Percentiles rank a stretch among this genome's conserved stretches.
Conservation (phyloP, 2,329 filamentous ascomycete genomes). For the Cladosporium sp. region DNA sequence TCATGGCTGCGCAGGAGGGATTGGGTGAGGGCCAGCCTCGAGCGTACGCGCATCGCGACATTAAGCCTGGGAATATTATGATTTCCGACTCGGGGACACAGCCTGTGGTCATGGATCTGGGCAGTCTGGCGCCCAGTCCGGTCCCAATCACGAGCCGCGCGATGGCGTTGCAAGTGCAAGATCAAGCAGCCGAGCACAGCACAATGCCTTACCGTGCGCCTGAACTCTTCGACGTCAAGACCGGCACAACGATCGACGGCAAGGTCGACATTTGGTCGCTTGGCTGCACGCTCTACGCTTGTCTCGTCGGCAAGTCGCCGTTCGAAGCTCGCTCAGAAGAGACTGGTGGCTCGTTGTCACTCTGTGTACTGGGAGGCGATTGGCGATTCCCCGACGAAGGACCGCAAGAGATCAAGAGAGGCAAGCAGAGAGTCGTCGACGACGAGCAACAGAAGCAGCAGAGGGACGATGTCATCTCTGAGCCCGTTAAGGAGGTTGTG, state of each 20-base stretch:
- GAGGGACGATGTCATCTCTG: conserved; percentile 62
- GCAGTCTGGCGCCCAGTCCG: conserved; percentile 81
- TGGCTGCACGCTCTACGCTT: conserved; percentile 96
- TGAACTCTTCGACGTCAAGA: conserved; percentile 97
- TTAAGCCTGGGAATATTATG: conserved; percentile 99
- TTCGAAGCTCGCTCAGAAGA: conserved; percentile 96
- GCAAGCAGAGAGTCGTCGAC: conserved; percentile 49
- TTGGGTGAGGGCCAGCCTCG: conserved; percentile 64
- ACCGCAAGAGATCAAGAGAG: conserved; percentile 51
- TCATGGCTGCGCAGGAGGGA: conserved; percentile 62
- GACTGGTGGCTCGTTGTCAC: conserved; percentile 86
- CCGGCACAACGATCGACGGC: conserved; percentile 83
- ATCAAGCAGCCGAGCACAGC: conserved; percentile 90
- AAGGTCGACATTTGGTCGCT: conserved; percentile 98
- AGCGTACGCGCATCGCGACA: conserved; percentile 91
- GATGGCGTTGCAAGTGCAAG: conserved; percentile 85
- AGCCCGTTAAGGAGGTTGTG: conserved; percentile 81
- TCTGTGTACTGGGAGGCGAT: conserved; percentile 89
- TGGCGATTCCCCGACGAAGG: conserved; percentile 95
- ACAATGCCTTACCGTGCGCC: conserved; percentile 98
- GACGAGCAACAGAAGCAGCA: conserved; percentile 17
- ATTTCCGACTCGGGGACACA: conserved; percentile 84
- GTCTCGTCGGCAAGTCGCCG: conserved; percentile 90
- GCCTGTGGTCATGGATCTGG: conserved; percentile 96
- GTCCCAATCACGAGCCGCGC: conserved; percentile 86